Evolutionary conservation across 169 alveolate genomes (phyloP).

Genomic region (Babesia gibsoni): DNA sequence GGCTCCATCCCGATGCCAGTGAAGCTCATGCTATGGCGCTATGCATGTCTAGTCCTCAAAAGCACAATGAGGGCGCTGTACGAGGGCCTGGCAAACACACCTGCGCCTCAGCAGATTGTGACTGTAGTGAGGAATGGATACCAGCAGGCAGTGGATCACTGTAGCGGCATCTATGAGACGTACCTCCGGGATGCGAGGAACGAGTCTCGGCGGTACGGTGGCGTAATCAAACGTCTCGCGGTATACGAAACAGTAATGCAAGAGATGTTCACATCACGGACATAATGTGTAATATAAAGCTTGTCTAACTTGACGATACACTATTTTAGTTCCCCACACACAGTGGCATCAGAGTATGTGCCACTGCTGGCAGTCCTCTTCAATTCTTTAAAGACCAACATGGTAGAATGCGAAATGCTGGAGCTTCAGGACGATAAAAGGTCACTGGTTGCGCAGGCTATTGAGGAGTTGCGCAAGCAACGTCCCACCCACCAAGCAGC

Average conservation of each 20-base stretch:
- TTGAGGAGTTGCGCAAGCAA: constrained; percentile 57
- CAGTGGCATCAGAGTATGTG: not conserved
- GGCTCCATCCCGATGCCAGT: constrained; percentile 46
- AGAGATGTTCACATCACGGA: not conserved
- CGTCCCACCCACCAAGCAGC: constrained; percentile 33
- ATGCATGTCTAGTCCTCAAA: constrained; percentile 8
- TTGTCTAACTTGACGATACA: not conserved
- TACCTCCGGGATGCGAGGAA: not conserved
- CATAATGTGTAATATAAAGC: not conserved
- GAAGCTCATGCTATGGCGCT: constrained; percentile 36
- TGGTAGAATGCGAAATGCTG: constrained; percentile 19
- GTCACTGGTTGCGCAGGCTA: constrained; percentile 38
- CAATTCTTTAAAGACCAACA: not conserved
- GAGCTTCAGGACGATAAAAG: constrained; percentile 28
- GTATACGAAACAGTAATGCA: constrained; percentile 1
- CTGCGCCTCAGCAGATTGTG: not conserved
- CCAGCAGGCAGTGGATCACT: not conserved
- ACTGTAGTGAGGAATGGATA: not conserved
- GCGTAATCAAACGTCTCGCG: not conserved
- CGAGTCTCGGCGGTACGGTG: not conserved
- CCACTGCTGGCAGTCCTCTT: not conserved
- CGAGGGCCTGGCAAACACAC: not conserved
- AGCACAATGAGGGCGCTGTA: constrained; percentile 18
- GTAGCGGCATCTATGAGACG: not conserved
- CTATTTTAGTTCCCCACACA: constrained; percentile 26